A percentile compares a stretch with the other conserved stretches of the same genome.
phyloP scores from a whole-genome alignment of 2,329 filamentous ascomycete species.

The Amesomyces nigricolor region DNA sequence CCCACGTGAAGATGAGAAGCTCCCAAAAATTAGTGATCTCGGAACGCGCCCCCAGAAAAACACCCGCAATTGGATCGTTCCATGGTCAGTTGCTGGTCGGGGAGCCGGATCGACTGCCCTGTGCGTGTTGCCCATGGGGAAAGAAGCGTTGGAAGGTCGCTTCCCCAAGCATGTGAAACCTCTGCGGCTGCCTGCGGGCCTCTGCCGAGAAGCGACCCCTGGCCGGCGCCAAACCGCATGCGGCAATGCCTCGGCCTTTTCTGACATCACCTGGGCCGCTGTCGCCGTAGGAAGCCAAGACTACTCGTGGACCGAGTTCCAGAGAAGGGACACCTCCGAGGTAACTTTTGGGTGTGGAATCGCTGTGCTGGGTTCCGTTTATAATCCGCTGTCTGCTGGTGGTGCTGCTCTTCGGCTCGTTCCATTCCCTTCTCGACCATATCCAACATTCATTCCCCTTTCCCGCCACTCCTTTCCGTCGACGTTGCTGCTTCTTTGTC shows the following conservation, averaged over 20 bases:
- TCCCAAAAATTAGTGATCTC: not conserved
- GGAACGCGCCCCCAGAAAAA: too few relatives aligned
- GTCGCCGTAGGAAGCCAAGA: slow-evolving; percentile 1
- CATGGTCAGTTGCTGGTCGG: too few relatives aligned
- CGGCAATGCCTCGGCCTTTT: slow-evolving; percentile 28
- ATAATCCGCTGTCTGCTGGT: slow-evolving; percentile 3
- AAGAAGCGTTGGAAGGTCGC: not conserved
- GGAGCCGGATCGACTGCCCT: too few relatives aligned
- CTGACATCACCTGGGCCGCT: slow-evolving; percentile 28
- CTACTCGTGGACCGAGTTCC: slow-evolving; percentile 16
- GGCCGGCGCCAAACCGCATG: slow-evolving; percentile 21
- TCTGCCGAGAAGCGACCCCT: slow-evolving; percentile 17
- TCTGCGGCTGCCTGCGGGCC: not conserved
- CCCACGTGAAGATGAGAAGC: not conserved
- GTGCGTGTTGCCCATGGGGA: not conserved
- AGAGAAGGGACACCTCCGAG: slow-evolving; percentile 12
- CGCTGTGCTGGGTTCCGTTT: not conserved
- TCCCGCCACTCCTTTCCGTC: not conserved
- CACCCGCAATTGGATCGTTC: too few relatives aligned
- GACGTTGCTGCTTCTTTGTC: not conserved
- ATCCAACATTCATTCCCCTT: not conserved
- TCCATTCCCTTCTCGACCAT: not conserved
- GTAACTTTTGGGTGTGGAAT: slow-evolving; percentile 7
- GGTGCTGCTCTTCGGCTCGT: not conserved
- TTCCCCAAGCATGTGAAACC: slow-evolving; percentile 17